These are phyloP conservation scores for Mycena crocata DNA, from an alignment of 768 basidiomycete species.

Conservation along the genomic window DNA sequence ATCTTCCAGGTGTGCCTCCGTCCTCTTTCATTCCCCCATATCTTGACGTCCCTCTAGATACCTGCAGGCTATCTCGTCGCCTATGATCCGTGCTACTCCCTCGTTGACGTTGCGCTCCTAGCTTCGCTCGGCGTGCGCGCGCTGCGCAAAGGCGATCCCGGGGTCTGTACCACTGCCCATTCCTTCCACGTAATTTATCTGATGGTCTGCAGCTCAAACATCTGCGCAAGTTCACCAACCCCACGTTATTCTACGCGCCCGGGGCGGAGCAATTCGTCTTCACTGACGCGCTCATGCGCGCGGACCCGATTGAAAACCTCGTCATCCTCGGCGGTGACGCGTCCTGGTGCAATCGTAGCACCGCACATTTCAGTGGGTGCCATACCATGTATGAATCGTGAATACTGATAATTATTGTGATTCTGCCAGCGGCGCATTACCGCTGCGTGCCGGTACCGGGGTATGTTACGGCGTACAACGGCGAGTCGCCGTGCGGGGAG, in stretches of 20 bases:
- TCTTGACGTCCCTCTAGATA: neutral
- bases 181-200: neutral
- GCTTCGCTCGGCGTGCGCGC: constrained; percentile 26
- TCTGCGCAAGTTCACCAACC: constrained; percentile 25
- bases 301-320: constrained; percentile 20
- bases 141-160: constrained; percentile 22
- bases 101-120: constrained; percentile 30
- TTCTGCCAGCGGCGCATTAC: constrained; percentile 20
- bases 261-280: constrained; percentile 28
- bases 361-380: constrained; percentile 10
- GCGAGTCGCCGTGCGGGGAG: constrained; percentile 24
- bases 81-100: constrained; percentile 32
- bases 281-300: constrained; percentile 24
- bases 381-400: neutral
- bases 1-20: constrained; percentile 27
- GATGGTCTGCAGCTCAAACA: constrained; percentile 5
- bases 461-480: neutral
- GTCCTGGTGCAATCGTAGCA: constrained; percentile 9
- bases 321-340: constrained; percentile 28
- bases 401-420: no score
- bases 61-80: constrained; percentile 27
- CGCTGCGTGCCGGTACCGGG: constrained; percentile 1
- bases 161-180: neutral
- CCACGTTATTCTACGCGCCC: constrained; percentile 31
- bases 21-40: neutral